Evolutionary conservation across 257 asterid genomes (phyloP).

Genomic region (Cynanchum wilfordii): DNA sequence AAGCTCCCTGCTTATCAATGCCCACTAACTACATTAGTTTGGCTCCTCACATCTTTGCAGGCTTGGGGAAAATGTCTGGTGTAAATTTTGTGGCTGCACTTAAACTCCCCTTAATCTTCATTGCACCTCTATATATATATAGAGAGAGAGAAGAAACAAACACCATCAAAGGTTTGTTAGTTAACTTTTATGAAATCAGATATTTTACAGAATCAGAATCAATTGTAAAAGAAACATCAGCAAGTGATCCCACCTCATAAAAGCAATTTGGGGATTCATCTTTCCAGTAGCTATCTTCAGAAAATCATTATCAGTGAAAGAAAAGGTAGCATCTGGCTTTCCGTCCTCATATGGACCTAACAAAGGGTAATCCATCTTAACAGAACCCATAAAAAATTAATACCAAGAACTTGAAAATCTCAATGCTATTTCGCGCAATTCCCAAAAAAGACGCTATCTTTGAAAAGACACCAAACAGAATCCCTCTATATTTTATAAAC

Average conservation of each 20-base stretch:
- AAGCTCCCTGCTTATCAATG: slow-evolving; percentile 3
- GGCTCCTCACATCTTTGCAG: slow-evolving; percentile 72
- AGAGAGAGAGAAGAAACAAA: slow-evolving; percentile 5
- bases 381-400: not conserved
- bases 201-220: not conserved
- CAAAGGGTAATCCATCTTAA: not conserved
- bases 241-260: slow-evolving; percentile 39
- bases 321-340: slow-evolving; percentile 92
- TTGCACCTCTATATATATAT: slow-evolving; percentile 52
- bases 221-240: slow-evolving; percentile 3
- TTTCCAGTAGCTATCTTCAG: slow-evolving; percentile 42
- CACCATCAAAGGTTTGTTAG: not conserved
- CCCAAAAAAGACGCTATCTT: not conserved
- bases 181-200: not conserved
- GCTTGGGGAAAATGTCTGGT: slow-evolving; percentile 93
- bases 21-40: not conserved
- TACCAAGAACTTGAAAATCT: not conserved
- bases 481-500: not conserved
- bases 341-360: slow-evolving; percentile 79
- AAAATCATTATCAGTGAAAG: slow-evolving; percentile 73
- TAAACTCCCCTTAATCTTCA: slow-evolving; percentile 83
- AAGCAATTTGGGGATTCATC: slow-evolving; percentile 62
- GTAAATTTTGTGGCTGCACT: slow-evolving; percentile 95
- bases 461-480: not conserved
- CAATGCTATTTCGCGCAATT: not conserved